Evolutionary conservation across 108 stramenopile genomes (phyloP).

Genomic region (Mediolabrus comicus): DNA sequence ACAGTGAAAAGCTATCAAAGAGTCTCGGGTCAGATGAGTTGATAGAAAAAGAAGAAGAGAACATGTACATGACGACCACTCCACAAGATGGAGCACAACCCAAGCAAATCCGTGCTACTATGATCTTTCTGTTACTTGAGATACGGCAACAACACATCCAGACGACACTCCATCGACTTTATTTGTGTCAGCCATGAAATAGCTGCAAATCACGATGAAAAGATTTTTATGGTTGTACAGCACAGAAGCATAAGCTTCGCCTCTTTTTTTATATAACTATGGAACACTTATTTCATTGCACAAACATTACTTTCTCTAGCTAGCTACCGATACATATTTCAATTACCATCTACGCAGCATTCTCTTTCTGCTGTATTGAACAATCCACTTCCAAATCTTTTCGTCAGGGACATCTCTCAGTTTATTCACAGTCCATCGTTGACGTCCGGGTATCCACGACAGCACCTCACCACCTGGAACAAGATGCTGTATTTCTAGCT

Average conservation of each 20-base stretch:
- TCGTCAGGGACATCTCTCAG: constrained; percentile 6
- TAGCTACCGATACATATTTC: too few relatives aligned
- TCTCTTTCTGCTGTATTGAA: constrained; percentile 6
- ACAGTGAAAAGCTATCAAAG: background rate
- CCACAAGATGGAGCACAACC: background rate
- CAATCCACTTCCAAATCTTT: constrained; percentile 14
- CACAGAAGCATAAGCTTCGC: too few relatives aligned
- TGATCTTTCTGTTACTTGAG: background rate
- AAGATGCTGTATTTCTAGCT: constrained; percentile 10
- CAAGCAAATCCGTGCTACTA: background rate
- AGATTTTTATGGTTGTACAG: too few relatives aligned
- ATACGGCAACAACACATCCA: background rate
- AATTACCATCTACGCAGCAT: background rate
- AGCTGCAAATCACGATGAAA: too few relatives aligned
- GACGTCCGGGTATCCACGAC: constrained; percentile 3
- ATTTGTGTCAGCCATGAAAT: too few relatives aligned
- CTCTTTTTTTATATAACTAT: background rate
- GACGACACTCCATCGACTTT: too few relatives aligned
- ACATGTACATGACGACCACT: background rate
- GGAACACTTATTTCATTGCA: background rate
- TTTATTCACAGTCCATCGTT: constrained; percentile 5
- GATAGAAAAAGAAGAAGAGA: background rate
- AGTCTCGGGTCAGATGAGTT: too few relatives aligned
- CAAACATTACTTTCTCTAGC: background rate
- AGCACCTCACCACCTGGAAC: background rate